Evolutionary conservation across 345 rosid genomes (phyloP).

Genomic region (Eucalyptus curtisii): DNA sequence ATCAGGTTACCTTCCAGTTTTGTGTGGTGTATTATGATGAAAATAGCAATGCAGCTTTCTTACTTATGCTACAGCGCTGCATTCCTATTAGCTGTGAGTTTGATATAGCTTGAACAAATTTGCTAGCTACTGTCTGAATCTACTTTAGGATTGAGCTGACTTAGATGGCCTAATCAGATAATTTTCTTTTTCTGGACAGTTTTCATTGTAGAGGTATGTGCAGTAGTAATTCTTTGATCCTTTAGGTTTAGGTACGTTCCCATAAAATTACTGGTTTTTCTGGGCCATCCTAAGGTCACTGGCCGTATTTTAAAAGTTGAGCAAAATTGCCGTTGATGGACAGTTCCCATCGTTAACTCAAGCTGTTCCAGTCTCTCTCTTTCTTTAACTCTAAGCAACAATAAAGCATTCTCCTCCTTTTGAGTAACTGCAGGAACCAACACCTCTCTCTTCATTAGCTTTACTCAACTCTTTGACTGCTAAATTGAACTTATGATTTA

Average conservation of each 20-base stretch:
- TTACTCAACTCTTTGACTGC: conserved; percentile 14
- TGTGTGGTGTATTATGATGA: not conserved
- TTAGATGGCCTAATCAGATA: not conserved
- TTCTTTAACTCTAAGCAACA: conserved; percentile 28
- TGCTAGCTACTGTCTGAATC: not conserved
- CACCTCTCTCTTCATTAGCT: conserved; percentile 25
- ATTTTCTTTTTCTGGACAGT: not conserved
- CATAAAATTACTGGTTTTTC: too few species aligned
- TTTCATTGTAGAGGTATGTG: not conserved
- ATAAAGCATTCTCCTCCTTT: conserved; percentile 15
- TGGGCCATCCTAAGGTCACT: not conserved
- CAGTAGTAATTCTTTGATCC: not conserved
- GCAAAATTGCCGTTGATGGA: not conserved
- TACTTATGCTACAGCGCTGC: not conserved
- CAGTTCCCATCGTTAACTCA: conserved; percentile 15
- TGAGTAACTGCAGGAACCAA: conserved; percentile 11
- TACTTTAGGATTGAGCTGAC: not conserved
- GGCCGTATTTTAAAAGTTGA: not conserved
- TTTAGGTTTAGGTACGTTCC: too few species aligned
- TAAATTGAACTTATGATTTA: conserved; percentile 23
- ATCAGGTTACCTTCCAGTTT: not conserved
- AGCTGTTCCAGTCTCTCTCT: conserved; percentile 25
- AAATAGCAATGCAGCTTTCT: not conserved
- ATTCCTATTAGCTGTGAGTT: not conserved
- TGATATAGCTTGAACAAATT: not conserved